These are phyloP conservation scores for Abelmoschus esculentus DNA, from an alignment of 345 rosid species.

Conservation along the genomic window DNA sequence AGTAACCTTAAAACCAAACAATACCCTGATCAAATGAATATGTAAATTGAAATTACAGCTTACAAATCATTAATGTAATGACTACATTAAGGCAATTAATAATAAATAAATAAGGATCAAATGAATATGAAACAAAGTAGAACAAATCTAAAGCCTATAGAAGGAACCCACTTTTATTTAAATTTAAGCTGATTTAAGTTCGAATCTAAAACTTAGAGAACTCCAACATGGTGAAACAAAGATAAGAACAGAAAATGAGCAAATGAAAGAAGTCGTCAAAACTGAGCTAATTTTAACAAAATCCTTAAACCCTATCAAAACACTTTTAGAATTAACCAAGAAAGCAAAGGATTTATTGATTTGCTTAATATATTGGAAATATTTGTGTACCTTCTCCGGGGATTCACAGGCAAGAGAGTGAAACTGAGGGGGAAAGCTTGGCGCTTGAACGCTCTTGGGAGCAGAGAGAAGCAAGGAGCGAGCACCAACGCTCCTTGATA, in stretches of 20 bases:
- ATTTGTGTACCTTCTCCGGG: constrained; percentile 27
- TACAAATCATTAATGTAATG: not conserved
- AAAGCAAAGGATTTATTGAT: not conserved
- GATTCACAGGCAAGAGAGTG: constrained; percentile 29
- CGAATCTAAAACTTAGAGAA: not conserved
- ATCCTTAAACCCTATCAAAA: constrained; percentile 42
- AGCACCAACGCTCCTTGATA: constrained; percentile 36
- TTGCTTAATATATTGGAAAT: not conserved
- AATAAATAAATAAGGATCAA: not conserved
- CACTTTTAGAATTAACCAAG: constrained; percentile 16
- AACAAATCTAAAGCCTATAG: not conserved
- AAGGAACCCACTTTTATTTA: not conserved
- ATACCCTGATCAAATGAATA: not conserved
- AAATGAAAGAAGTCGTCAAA: not conserved
- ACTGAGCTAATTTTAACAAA: not conserved
- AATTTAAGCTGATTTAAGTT: not conserved
- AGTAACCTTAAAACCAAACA: not conserved
- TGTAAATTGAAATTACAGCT: not conserved
- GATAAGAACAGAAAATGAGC: not conserved
- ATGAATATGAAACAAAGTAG: too few species aligned
- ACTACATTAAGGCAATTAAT: too few species aligned
- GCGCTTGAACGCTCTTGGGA: constrained; percentile 28
- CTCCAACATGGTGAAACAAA: not conserved
- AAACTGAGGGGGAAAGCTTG: constrained; percentile 27
- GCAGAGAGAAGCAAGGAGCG: constrained; percentile 35